These are phyloP conservation scores for Oryza glaberrima DNA, from an alignment of 176 grass and related monocot genomes.

Conservation along the genomic window DNA sequence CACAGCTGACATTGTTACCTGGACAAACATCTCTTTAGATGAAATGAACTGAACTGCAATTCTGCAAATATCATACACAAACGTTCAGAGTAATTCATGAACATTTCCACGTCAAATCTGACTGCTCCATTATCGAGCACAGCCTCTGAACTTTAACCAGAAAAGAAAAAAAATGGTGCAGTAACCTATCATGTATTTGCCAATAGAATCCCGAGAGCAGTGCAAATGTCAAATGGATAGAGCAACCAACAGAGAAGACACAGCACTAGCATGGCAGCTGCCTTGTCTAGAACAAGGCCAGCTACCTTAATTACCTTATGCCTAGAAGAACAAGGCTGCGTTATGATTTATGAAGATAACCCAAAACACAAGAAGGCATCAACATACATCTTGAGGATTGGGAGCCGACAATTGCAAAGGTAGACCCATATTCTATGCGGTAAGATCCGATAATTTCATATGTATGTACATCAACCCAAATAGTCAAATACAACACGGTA, in stretches of 20 bases:
- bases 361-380: background rate
- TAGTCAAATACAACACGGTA: constrained; percentile 48
- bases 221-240: background rate
- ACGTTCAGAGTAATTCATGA: no score
- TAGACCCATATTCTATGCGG: constrained; percentile 40
- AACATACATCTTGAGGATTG: background rate
- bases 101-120: no score
- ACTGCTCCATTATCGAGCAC: no score
- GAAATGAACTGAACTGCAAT: no score
- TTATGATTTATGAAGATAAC: background rate
- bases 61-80: no score
- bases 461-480: constrained; percentile 70
- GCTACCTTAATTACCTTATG: no score
- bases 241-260: background rate
- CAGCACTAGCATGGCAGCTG: background rate
- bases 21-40: no score
- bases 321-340: background rate
- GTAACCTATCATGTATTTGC: background rate
- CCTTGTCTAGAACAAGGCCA: no score
- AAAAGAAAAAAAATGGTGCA: no score
- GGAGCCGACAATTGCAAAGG: constrained; percentile 12
- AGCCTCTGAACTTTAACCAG: no score
- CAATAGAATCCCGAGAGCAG: background rate
- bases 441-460: constrained; percentile 38
- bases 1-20: no score